These are phyloP conservation scores for Aegilops longissima DNA, from an alignment of 176 grass and related monocot species.

Conservation along the genomic window DNA sequence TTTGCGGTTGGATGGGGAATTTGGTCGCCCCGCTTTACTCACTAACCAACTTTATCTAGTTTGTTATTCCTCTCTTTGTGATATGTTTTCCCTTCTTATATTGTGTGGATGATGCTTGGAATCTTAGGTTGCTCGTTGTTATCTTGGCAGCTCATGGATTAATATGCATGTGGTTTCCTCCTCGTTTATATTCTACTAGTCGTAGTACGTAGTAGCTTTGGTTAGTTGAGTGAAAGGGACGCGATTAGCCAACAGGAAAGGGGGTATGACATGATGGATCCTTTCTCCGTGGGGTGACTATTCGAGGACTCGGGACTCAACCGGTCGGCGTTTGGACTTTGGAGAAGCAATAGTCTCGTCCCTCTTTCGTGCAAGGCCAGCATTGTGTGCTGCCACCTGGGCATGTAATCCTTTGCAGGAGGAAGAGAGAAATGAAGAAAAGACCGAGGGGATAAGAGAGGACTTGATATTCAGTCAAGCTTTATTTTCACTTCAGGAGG, in stretches of 20 bases:
- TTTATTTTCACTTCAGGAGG: background rate
- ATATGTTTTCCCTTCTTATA: background rate
- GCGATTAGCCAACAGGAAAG: background rate
- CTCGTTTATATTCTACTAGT: background rate
- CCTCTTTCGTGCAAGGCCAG: background rate
- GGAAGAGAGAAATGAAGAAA: background rate
- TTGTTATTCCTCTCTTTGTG: background rate
- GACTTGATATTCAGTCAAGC: background rate
- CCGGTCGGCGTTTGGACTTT: background rate
- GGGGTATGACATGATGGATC: background rate
- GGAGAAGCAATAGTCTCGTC: background rate
- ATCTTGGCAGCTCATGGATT: background rate
- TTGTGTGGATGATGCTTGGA: conserved; percentile 13
- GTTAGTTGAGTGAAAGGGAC: background rate
- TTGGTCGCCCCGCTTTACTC: conserved; percentile 42
- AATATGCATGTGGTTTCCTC: background rate
- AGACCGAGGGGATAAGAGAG: background rate
- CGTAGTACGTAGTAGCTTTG: background rate
- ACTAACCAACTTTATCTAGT: conserved; percentile 9
- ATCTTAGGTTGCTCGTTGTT: conserved; percentile 23
- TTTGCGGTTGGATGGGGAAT: conserved; percentile 56
- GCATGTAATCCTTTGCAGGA: background rate
- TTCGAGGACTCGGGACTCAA: background rate
- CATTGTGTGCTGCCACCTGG: no score
- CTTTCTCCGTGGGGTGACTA: background rate